These are phyloP conservation scores for Vicia sativa DNA, from an alignment of 306 rosid species.

Conservation along the genomic window DNA sequence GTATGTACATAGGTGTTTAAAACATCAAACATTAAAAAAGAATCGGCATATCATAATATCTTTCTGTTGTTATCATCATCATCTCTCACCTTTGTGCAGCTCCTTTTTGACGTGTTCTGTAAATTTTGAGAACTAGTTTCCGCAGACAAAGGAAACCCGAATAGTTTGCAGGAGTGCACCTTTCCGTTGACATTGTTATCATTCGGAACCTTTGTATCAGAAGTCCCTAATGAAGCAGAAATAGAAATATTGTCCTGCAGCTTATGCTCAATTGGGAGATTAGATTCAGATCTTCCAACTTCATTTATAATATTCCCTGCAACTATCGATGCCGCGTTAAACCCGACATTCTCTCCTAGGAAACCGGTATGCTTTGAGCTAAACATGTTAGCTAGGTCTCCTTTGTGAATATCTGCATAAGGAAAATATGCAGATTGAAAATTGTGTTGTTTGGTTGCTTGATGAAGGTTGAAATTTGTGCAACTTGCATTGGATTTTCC, in stretches of 20 bases:
- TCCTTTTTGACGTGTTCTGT: conserved; percentile 69
- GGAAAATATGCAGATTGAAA: conserved; percentile 66
- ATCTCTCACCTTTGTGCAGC: conserved; percentile 93
- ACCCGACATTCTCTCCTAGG: conserved; percentile 50
- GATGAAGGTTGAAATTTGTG: too few species aligned
- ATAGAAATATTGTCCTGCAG: conserved; percentile 52
- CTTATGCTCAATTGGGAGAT: conserved; percentile 54
- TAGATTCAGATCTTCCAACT: conserved; percentile 53
- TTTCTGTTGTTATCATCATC: conserved; percentile 48
- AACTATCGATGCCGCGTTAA: conserved; percentile 49
- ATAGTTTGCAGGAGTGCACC: conserved; percentile 68
- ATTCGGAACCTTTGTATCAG: conserved; percentile 48
- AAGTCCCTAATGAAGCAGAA: conserved; percentile 50
- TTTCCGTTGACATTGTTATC: conserved; percentile 54
- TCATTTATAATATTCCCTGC: conserved; percentile 51
- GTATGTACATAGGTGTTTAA: conserved; percentile 60
- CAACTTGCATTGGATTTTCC: conserved; percentile 30
- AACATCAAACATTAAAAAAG: conserved; percentile 41
- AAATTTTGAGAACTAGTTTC: conserved; percentile 59
- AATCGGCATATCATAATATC: conserved; percentile 48
- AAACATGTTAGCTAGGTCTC: conserved; percentile 51
- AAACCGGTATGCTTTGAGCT: conserved; percentile 52
- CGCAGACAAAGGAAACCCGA: conserved; percentile 83
- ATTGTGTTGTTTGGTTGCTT: conserved; percentile 52
- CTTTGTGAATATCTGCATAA: conserved; percentile 56